Conservation (phyloP, 495 filamentous ascomycete species). For the Lasiosphaeria miniovina region DNA sequence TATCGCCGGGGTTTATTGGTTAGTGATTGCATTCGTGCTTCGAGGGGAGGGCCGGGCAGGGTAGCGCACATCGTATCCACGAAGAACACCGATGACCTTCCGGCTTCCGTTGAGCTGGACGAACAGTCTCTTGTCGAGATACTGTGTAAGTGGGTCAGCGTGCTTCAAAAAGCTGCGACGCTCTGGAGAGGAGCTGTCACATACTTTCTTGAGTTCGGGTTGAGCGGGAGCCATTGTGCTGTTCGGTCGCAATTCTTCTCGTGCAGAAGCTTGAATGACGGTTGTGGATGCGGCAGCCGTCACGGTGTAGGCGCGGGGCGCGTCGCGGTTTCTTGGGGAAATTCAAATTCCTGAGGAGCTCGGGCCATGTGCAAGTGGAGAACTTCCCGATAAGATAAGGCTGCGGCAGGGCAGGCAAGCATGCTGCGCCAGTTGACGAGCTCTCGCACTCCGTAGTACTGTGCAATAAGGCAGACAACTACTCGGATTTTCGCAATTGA, state of each 20-base stretch:
- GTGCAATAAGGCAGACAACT: too few relatives aligned
- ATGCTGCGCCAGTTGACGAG: too few relatives aligned
- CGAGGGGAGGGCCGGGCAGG: neutral
- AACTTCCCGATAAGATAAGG: neutral
- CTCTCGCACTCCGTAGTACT: too few relatives aligned
- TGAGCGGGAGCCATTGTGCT: constrained; percentile 94
- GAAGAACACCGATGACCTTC: constrained; percentile 90
- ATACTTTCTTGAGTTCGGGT: constrained; percentile 96
- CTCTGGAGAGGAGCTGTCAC: constrained; percentile 14
- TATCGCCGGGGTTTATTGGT: constrained; percentile 32
- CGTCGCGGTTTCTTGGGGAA: neutral
- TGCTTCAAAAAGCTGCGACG: constrained; percentile 6
- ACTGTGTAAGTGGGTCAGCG: constrained; percentile 52
- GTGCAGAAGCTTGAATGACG: neutral
- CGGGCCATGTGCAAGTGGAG: neutral
- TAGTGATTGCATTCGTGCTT: neutral
- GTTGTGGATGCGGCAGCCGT: neutral
- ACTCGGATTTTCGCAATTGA: too few relatives aligned
- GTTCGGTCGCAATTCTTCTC: neutral
- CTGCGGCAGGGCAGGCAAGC: neutral
- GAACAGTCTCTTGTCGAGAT: constrained; percentile 98
- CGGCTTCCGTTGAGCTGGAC: constrained; percentile 96
- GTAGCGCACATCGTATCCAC: constrained; percentile 85
- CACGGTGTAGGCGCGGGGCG: neutral
- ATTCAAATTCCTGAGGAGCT: neutral